phyloP scores from a whole-genome alignment of 768 basidiomycete genomes.

The Erythrobasidium yunnanense region DNA sequence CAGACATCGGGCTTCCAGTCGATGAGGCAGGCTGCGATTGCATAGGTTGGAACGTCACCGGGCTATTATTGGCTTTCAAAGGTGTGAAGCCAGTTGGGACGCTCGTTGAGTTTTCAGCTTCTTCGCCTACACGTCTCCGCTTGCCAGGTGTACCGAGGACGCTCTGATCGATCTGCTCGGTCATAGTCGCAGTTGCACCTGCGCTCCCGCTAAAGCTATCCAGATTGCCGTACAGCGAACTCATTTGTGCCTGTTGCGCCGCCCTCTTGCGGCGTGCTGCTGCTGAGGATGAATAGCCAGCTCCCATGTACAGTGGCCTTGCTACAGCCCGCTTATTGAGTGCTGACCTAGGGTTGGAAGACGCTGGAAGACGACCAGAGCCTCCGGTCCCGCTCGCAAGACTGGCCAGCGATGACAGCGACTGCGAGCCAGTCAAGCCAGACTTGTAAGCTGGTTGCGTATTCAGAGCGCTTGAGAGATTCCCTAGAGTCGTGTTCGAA shows the following conservation, averaged over 20 bases:
- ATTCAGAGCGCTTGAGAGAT: not conserved
- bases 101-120: not conserved
- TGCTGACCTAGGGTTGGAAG: constrained; percentile 17
- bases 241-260: constrained; percentile 16
- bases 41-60: too few relatives aligned
- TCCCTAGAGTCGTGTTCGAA: not conserved
- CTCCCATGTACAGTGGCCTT: constrained; percentile 18
- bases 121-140: constrained; percentile 8
- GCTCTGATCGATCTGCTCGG: not conserved
- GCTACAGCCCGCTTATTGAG: constrained; percentile 1
- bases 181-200: not conserved
- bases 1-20: too few relatives aligned
- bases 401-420: constrained; percentile 3
- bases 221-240: not conserved
- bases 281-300: constrained; percentile 18
- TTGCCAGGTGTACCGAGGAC: constrained; percentile 10
- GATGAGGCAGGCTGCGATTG: too few relatives aligned
- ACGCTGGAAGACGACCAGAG: not conserved
- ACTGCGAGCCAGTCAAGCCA: constrained; percentile 21
- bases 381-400: not conserved
- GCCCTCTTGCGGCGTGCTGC: constrained; percentile 7
- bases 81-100: too few relatives aligned
- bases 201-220: not conserved
- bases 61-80: too few relatives aligned
- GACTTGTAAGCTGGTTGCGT: not conserved